phyloP scores from a whole-genome alignment of 2,329 filamentous ascomycete genomes.

The Penicillium janthinellum region DNA sequence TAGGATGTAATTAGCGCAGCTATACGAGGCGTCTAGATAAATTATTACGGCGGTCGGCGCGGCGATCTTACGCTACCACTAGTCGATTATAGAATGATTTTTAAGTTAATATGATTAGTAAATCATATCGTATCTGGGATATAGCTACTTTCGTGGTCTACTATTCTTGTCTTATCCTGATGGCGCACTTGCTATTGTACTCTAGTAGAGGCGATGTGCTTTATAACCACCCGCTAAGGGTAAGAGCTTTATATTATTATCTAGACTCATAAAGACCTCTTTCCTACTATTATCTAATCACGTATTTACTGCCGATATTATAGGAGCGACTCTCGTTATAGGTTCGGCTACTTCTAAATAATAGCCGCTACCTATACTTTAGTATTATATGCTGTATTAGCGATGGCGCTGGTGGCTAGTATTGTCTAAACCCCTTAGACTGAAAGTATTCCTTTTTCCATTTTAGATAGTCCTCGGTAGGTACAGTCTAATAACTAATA shows the following conservation, averaged over 20 bases:
- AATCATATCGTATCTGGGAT: background rate
- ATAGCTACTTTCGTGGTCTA: background rate
- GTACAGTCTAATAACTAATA: too few species aligned
- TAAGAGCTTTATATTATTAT: too few species aligned
- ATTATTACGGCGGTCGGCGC: too few species aligned
- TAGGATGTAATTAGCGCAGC: background rate
- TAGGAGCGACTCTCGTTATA: background rate
- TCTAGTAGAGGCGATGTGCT: background rate
- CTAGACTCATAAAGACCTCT: too few species aligned
- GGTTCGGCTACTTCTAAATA: background rate
- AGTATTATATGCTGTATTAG: background rate
- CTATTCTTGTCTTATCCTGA: background rate
- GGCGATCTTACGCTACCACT: too few species aligned
- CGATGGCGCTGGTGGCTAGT: background rate
- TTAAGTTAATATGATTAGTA: background rate
- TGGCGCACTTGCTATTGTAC: background rate
- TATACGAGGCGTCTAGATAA: background rate
- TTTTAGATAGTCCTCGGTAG: too few species aligned
- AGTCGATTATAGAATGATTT: too few species aligned
- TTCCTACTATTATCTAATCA: too few species aligned
- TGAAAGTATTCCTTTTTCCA: too few species aligned
- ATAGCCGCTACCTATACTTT: background rate
- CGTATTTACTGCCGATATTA: too few species aligned
- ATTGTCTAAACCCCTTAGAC: background rate
- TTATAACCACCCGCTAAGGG: too few species aligned